Conservation (phyloP, 441 rosid genomes). For the Hura crepitans region DNA sequence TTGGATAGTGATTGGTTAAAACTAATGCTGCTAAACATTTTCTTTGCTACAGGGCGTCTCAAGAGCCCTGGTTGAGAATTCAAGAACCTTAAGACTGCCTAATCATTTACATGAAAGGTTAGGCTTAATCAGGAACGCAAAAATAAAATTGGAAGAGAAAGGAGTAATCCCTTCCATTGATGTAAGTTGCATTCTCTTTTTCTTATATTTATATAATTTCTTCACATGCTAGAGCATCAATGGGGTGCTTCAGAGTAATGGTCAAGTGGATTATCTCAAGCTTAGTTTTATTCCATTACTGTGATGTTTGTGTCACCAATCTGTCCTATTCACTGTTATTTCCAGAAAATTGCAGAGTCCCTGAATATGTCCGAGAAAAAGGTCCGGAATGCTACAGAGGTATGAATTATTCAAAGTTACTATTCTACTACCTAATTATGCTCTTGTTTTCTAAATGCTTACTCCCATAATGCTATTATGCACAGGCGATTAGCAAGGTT, state of each 20-base stretch:
- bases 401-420: constrained; percentile 26
- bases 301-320: background rate
- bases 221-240: background rate
- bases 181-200: constrained; percentile 47
- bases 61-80: constrained; percentile 74
- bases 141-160: constrained; percentile 70
- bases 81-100: constrained; percentile 81
- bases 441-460: constrained; percentile 14
- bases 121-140: constrained; percentile 78
- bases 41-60: constrained; percentile 63
- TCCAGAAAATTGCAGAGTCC: constrained; percentile 80
- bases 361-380: constrained; percentile 88
- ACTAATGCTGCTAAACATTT: constrained; percentile 10
- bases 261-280: background rate
- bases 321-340: constrained; percentile 8
- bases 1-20: constrained; percentile 8
- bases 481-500: constrained; percentile 72
- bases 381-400: constrained; percentile 92
- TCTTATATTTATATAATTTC: background rate
- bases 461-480: constrained; percentile 9
- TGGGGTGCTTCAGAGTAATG: background rate
- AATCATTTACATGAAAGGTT: constrained; percentile 81
- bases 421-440: constrained; percentile 8
- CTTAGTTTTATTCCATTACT: background rate
- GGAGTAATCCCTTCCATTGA: constrained; percentile 83